These are phyloP conservation scores for Tuber calosporum DNA, from an alignment of 495 filamentous ascomycete genomes.

Conservation along the genomic window DNA sequence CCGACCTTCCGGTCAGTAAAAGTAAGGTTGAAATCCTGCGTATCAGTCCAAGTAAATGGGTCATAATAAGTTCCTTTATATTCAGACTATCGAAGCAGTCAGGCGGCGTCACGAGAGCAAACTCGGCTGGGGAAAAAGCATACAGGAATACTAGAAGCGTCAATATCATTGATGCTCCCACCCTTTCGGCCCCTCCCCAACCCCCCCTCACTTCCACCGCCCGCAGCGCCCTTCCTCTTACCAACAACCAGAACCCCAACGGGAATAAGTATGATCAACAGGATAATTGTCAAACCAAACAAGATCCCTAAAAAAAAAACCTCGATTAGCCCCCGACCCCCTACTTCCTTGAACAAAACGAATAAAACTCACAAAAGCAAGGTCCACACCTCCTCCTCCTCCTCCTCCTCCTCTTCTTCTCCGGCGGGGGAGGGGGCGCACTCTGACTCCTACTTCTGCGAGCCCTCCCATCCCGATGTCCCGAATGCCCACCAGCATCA, in stretches of 20 bases:
- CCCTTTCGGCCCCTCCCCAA: constrained; percentile 18
- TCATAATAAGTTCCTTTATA: constrained; percentile 69
- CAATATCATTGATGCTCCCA: constrained; percentile 29
- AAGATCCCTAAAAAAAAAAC: constrained; percentile 36
- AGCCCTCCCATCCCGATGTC: constrained; percentile 16
- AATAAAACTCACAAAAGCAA: constrained; percentile 32
- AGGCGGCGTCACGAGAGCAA: constrained; percentile 6
- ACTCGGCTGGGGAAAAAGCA: constrained; percentile 1
- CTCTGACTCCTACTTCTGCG: constrained; percentile 30
- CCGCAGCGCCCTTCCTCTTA: constrained; percentile 45
- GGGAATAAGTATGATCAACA: constrained; percentile 57
- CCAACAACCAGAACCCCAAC: constrained; percentile 55
- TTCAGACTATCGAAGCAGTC: constrained; percentile 44
- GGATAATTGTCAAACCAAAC: constrained; percentile 46
- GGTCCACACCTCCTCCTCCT: constrained; percentile 40
- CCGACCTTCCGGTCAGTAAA: constrained; percentile 83
- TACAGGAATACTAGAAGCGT: constrained; percentile 35
- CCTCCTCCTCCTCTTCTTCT: constrained; percentile 42
- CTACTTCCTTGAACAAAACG: not conserved
- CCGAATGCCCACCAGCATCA: constrained; percentile 12
- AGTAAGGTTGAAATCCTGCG: constrained; percentile 84
- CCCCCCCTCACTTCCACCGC: constrained; percentile 11
- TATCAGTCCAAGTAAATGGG: constrained; percentile 90
- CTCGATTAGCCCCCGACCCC: constrained; percentile 3
- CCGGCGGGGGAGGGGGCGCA: constrained; percentile 21